Base-by-base conservation (phyloP, 2,329 filamentous ascomycete species). In the Sporothrix euskadiensis region DNA sequence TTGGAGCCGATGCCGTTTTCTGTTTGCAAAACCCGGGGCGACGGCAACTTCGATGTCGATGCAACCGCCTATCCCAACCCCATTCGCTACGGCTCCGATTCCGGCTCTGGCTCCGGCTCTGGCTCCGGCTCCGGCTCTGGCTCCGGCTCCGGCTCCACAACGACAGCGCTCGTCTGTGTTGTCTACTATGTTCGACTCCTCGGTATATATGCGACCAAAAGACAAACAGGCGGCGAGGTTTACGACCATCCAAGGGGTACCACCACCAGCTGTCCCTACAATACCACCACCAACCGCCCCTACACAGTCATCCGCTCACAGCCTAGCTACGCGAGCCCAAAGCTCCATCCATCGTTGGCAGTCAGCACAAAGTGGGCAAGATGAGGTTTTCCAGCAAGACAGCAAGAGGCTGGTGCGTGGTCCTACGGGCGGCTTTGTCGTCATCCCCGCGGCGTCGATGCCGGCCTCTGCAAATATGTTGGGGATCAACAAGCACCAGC, bases 1-100 rank as follows among this genome's bases (percentile, higher is more conserved):
- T 78, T 98, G 94, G 94, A 94, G 97, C 74, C 94, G 97, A 78
- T 94, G 93, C 35, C 88, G 94, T 59, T 97, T 97, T 80, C 85
- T 98, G 1, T 92, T 97, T 52, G 41, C 57, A 26, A 63, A 22
- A 26, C 35, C 8, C 32, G 30, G 16, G 32, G 7, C 32, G 9
- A 10, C 6, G 19, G 7, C 2, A 32, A n/a, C 19, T 2, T 16
- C 30, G 30, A 32, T 16, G 16, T 39, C 16, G 57, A 19, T 19
- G 32, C 44, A 49, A 16, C 12, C 12, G 8, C 16, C 19, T 19
- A n/a, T 19, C 52, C 19, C 52, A 56, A 22, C 19, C 49, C 59
- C 32, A 14, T 26, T 26, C 26, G 26, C 26, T 26, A 26, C 26
- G 26, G 32, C 19, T 16, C 59, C 59, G 19, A n/a, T 41, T 19